Evolutionary conservation across 2,329 filamentous ascomycete species (phyloP), one percentile per base, ranked within the genome.

Genomic region (Colletotrichum abscissum): DNA sequence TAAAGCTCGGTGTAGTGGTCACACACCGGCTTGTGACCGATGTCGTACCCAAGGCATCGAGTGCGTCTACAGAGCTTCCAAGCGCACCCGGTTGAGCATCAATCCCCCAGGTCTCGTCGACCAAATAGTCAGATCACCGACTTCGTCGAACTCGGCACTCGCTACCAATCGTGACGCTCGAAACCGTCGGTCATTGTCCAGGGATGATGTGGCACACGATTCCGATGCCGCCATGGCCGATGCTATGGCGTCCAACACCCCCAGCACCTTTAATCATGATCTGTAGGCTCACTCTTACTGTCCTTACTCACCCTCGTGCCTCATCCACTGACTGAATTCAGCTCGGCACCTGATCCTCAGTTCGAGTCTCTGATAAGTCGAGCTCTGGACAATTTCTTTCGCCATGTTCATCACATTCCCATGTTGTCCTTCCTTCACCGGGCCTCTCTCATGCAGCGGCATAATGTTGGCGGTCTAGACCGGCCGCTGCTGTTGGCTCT

Each of bases 351-450:
- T 19, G 83, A 88, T 77, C 85, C 86, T 74, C 82, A 82, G 59
- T 81, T 87, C 75, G 87, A 89, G 76, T 81, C 84, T 26, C 78
- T 90, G 30, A 87, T 88, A 54, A 82, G 85, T 63, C 85, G 85
- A 52, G 88, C 88, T 6, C 89, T 90, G 75, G 88, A 88, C 76
- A 86, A 87, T 75, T 90, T 89, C 80, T 90, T 90, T 78, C 86
- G 87, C 55, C 87, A 90, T 77, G 84, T 90, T 54, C 88, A 90
- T 79, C 89, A 90, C 74, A 88, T 90, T 64, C 88, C 89, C 57
- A 88, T 88, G 76, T 89, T 88, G 80, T 89, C 88, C 12, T 91
- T 90, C 69, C 80, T 91, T 19, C 89, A 91, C 76, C 87, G 88
- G 30, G 88, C 88, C 14, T 90, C 89, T 2, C 85, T 90, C 28